These are phyloP conservation scores for Ceriops decandra DNA, from an alignment of 345 rosid genomes.

Conservation along the genomic window DNA sequence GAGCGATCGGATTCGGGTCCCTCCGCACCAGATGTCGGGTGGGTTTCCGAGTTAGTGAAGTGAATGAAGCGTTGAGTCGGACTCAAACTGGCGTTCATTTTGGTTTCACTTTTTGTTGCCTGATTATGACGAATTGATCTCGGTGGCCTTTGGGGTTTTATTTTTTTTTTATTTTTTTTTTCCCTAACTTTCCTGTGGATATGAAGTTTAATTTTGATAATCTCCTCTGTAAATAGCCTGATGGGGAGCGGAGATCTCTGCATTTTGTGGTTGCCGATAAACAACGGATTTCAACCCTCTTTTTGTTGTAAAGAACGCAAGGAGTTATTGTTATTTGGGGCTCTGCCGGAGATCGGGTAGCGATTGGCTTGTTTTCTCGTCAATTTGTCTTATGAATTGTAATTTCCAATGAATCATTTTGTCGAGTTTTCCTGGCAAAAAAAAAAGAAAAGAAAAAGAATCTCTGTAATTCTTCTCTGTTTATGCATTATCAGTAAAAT, in stretches of 20 bases:
- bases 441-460: too few species aligned
- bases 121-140: background rate
- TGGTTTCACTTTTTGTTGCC: slow-evolving; percentile 11
- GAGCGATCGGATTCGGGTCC: slow-evolving; percentile 21
- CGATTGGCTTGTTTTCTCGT: slow-evolving; percentile 17
- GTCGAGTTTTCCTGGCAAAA: slow-evolving; percentile 3
- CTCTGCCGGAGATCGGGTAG: slow-evolving; percentile 32
- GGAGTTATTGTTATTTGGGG: slow-evolving; percentile 16
- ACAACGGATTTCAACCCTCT: background rate
- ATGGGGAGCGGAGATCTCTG: slow-evolving; percentile 23
- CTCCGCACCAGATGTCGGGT: slow-evolving; percentile 39
- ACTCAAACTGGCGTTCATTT: background rate
- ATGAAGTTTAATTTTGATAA: slow-evolving; percentile 14
- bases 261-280: background rate
- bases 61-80: slow-evolving; percentile 15
- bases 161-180: background rate
- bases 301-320: slow-evolving; percentile 23
- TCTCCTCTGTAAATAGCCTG: slow-evolving; percentile 27
- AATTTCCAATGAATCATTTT: slow-evolving; percentile 1
- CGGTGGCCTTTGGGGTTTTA: slow-evolving; percentile 17
- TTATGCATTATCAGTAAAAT: slow-evolving; percentile 16
- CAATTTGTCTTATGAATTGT: slow-evolving; percentile 13
- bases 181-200: slow-evolving; percentile 26
- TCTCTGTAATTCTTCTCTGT: slow-evolving; percentile 1
- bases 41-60: slow-evolving; percentile 44